Evolutionary conservation across 2,329 filamentous ascomycete species (phyloP).

Genomic region (Xylariaceae sp.): DNA sequence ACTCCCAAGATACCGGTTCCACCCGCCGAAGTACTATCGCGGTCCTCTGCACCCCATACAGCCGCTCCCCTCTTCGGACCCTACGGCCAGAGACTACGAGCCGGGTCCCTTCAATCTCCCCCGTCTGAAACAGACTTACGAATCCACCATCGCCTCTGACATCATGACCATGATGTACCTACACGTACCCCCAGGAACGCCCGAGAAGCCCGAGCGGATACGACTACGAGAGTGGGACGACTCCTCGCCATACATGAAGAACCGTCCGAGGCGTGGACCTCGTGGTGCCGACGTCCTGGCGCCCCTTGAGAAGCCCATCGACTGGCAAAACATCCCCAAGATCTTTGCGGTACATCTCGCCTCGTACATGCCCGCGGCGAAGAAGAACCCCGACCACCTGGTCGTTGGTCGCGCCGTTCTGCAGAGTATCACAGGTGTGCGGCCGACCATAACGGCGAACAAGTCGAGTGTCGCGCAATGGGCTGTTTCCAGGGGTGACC

Average conservation of each 20-base stretch:
- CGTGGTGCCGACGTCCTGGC: conserved; percentile 69
- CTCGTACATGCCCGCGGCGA: conserved; percentile 64
- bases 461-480: conserved; percentile 70
- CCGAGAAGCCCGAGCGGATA: conserved; percentile 48
- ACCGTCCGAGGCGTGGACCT: conserved; percentile 77
- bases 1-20: conserved; percentile 76
- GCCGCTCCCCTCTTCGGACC: conserved; percentile 79
- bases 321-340: conserved; percentile 79
- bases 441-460: conserved; percentile 63
- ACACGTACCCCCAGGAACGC: conserved; percentile 74
- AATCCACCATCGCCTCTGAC: conserved; percentile 79
- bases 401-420: conserved; percentile 79
- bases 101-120: conserved; percentile 88
- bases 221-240: conserved; percentile 82
- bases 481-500: conserved; percentile 64
- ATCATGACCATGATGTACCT: conserved; percentile 84
- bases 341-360: conserved; percentile 78
- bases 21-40: conserved; percentile 89
- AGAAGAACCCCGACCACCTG: conserved; percentile 66
- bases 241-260: conserved; percentile 90
- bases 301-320: conserved; percentile 66
- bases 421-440: conserved; percentile 77
- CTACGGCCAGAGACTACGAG: conserved; percentile 78
- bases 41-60: conserved; percentile 91
- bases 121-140: conserved; percentile 83